phyloP scores from a whole-genome alignment of 768 basidiomycete genomes.

The Russula emetica region DNA sequence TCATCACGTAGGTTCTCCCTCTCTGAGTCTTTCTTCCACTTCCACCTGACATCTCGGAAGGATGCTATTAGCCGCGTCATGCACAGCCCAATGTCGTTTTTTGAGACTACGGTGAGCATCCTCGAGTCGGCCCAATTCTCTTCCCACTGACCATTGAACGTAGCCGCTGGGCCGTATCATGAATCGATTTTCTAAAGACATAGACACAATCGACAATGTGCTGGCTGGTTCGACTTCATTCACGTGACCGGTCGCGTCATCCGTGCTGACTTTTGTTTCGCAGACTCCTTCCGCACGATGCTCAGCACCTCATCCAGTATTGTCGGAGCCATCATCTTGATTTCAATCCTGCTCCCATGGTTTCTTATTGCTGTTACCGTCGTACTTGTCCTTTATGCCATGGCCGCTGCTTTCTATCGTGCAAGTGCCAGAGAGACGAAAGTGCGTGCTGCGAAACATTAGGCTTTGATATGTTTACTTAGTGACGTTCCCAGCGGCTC shows the following conservation, averaged over 20 bases:
- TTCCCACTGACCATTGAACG: slow-evolving; percentile 24
- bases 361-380: slow-evolving; percentile 72
- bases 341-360: slow-evolving; percentile 75
- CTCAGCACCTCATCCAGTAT: slow-evolving; percentile 58
- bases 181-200: slow-evolving; percentile 86
- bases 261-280: slow-evolving; percentile 7
- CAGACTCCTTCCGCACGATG: slow-evolving; percentile 73
- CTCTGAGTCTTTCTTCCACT: background rate
- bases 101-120: slow-evolving; percentile 68
- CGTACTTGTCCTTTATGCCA: slow-evolving; percentile 58
- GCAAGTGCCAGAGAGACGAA: slow-evolving; percentile 85
- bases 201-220: slow-evolving; percentile 76
- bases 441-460: slow-evolving; percentile 32
- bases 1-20: slow-evolving; percentile 45
- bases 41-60: slow-evolving; percentile 33
- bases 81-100: slow-evolving; percentile 86
- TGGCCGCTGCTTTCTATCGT: slow-evolving; percentile 78
- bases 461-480: slow-evolving; percentile 1
- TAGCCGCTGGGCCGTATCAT: slow-evolving; percentile 82
- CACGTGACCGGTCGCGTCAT: background rate
- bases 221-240: slow-evolving; percentile 45
- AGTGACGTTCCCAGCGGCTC: slow-evolving; percentile 42
- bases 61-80: slow-evolving; percentile 64
- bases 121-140: slow-evolving; percentile 7
- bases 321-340: slow-evolving; percentile 71